Evolutionary conservation across 352 stramenopile species (phyloP), one percentile per base, ranked within the genome.

Genomic region (Phytophthora colocasiae): DNA sequence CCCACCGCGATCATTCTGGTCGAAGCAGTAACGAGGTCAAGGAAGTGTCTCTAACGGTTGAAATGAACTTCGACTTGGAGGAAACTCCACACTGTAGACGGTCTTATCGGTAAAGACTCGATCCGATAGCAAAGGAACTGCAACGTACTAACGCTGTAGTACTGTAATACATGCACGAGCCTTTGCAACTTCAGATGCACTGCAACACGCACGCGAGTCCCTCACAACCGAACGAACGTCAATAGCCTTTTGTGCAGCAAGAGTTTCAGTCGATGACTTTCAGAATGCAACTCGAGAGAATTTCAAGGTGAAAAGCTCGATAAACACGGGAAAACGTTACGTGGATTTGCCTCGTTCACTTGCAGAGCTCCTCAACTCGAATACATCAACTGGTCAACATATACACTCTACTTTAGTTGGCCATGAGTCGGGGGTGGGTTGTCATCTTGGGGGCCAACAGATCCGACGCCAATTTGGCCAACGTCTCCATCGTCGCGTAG

Each of bases 401-500:
- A 2, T 7, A 41, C 36, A 17, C 15, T 41, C 27, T 53, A 24
- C 22, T 14, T 41, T 59, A 64, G 53, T 49, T 64, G 4, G 61
- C 38, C 55, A 67, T 67, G n/a, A 75, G 39, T 27, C 38, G 34
- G 8, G 46, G 51, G 36, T 66, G 48, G n/a, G 41, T 63, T 17
- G 27, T 59, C 15, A n/a, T 41, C 40, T 64, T 71, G 31, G 56
- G 62, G 3, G 46, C 57, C 54, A 74, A 24, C 7, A 90, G 63
- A 2, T 89, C 75, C 0, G 75, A 73, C 2, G 79, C 79, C 24
- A 90, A 67, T 47, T 87, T 80, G 32, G 67, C 65, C 15, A 90
- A 73, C 58, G 69, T 75, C 54, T 89, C 64, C 81, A 89, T 89
- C 6, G 79, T 89, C n/a, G 79, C 80, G 52, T 89, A 90, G 52